Evolutionary conservation across 176 grass and related monocot genomes (phyloP).

Genomic region (Oryza officinalis): DNA sequence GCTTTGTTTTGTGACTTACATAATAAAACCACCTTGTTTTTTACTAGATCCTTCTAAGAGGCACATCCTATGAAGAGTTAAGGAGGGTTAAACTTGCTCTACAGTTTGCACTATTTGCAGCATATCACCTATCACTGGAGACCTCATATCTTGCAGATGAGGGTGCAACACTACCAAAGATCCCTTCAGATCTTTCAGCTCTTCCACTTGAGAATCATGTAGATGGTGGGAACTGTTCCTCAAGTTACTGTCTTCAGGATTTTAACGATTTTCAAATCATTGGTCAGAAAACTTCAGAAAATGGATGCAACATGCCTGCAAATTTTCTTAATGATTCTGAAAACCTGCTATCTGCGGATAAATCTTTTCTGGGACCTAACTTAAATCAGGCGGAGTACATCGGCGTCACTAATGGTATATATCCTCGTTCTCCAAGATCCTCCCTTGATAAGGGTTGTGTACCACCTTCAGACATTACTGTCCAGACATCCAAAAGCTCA

Average conservation of each 20-base stretch:
- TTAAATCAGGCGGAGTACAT: conserved; percentile 41
- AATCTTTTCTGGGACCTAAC: conserved; percentile 26
- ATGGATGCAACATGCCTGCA: conserved; percentile 34
- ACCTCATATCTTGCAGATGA: conserved; percentile 95
- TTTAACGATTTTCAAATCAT: conserved; percentile 32
- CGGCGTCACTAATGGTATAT: conserved; percentile 12
- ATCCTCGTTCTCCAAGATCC: conserved; percentile 21
- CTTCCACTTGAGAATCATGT: conserved; percentile 39
- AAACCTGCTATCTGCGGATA: conserved; percentile 32
- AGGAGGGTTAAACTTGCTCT: conserved; percentile 88
- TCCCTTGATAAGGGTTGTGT: conserved; percentile 31
- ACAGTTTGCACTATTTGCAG: conserved; percentile 90
- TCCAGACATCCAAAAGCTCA: conserved; percentile 25
- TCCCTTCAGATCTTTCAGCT: conserved; percentile 37
- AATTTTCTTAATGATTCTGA: conserved; percentile 31
- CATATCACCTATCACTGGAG: conserved; percentile 89
- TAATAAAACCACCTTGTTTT: conserved; percentile 32
- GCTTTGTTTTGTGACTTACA: conserved; percentile 10
- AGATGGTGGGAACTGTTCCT: conserved; percentile 20
- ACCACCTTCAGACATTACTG: conserved; percentile 26
- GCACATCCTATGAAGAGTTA: conserved; percentile 76
- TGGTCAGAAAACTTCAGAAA: conserved; percentile 39
- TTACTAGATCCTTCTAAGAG: conserved; percentile 82
- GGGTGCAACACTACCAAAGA: conserved; percentile 79
- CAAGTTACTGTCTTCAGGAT: conserved; percentile 23